These are phyloP conservation scores for Pythium oligandrum DNA, from an alignment of 352 stramenopile genomes.

Conservation along the genomic window DNA sequence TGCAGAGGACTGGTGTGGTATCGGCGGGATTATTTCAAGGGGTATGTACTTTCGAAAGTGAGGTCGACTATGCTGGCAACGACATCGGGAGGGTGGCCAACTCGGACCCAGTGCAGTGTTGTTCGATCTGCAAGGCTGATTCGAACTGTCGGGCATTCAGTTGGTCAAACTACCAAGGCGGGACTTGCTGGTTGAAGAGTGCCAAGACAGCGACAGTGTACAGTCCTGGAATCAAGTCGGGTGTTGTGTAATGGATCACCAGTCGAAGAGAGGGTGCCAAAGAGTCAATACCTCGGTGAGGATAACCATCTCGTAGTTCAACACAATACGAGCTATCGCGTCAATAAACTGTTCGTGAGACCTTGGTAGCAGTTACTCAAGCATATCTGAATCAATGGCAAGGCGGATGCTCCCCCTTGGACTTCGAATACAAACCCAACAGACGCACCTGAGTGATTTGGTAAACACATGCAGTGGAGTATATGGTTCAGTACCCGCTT, in stretches of 20 bases:
- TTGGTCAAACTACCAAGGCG: conserved; percentile 17
- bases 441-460: too few relatives aligned
- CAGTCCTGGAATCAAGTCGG: conserved; percentile 11
- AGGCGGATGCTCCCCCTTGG: too few relatives aligned
- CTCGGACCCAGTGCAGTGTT: conserved; percentile 17
- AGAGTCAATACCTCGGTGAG: too few relatives aligned
- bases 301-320: too few relatives aligned
- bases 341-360: too few relatives aligned
- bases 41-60: conserved; percentile 7
- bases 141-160: conserved; percentile 11
- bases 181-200: conserved; percentile 29
- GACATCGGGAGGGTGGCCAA: conserved; percentile 21
- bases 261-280: too few relatives aligned
- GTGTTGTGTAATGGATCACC: not conserved
- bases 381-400: too few relatives aligned
- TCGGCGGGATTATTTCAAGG: not conserved
- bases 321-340: too few relatives aligned
- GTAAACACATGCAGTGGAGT: too few relatives aligned
- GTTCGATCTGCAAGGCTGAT: conserved; percentile 18
- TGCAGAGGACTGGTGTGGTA: not conserved
- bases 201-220: conserved; percentile 7
- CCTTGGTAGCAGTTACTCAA: too few relatives aligned
- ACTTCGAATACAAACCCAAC: too few relatives aligned
- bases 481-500: too few relatives aligned
- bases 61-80: conserved; percentile 26